Evolutionary conservation across 257 asterid genomes (phyloP), one percentile per base, ranked within the genome.

Genomic region (Agastache rugosa): DNA sequence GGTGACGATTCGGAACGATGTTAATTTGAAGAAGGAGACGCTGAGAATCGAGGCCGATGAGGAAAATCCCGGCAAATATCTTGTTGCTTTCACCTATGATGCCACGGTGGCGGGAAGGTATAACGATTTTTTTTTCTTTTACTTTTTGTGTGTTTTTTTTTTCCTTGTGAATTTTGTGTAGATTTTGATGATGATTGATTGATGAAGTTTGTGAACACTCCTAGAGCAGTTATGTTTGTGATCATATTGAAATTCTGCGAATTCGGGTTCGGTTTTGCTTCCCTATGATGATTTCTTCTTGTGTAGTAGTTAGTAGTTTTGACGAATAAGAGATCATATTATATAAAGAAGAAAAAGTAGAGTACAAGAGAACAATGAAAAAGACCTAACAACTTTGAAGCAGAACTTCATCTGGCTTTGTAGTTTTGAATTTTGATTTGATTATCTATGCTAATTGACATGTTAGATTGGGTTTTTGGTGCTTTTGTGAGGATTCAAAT

Each of bases 31-130:
- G 88, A 95, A 95, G 87, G 99, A 92, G 80, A 90, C 96, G 78
- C 44, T 92, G 72, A 80, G 90, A 55, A 88, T 95, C 73, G 98
- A 85, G 72, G 91, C 98, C 8, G 99, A 92, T 72, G 96, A 89
- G 83, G 94, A 68, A 6, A 85, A 92, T 75, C 93, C 96, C 7
- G 98, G 99, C 14, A 89, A 87, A 63, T 83, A 75, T 78, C 91
- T 90, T 31, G 96, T 95, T 41, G 77, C 98, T 3, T 95, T 92
- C 81, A 93, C 97, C 0, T 95, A 92, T 71, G 99, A 95, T 61
- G 99, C 99, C 47, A 89, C 98, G 1, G 93, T 86, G 45, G 83
- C 96, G 37, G 98, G 97, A 77, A 90, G 99, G 99, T 94, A 82
- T 7, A 25, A 22, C 45, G 1, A 7, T 8, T 67, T 4, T 51